Percentiles rank a stretch among this genome's conserved stretches.
These are phyloP conservation scores for Leishmania turanica DNA, from an alignment of 208 protist species.

Conservation along the genomic window DNA sequence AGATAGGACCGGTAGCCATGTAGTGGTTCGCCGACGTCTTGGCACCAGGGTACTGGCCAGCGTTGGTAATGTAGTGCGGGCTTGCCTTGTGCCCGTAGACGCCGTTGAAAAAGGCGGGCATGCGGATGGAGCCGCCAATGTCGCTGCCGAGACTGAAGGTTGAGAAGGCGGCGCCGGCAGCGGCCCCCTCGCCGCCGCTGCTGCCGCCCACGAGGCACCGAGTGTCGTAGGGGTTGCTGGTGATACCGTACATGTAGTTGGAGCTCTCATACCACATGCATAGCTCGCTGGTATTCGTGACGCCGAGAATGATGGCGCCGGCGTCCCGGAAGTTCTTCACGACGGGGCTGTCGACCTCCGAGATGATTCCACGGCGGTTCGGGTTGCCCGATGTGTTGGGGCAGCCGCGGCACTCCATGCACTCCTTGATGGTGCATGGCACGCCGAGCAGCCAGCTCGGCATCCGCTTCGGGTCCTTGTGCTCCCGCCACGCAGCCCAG, in stretches of 20 bases:
- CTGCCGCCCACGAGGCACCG: constrained; percentile 85
- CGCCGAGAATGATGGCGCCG: constrained; percentile 91
- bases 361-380: constrained; percentile 45
- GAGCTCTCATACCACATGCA: constrained; percentile 92
- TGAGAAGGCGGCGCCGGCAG: constrained; percentile 76
- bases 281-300: constrained; percentile 90
- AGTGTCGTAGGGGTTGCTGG: constrained; percentile 90
- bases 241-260: constrained; percentile 91
- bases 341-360: constrained; percentile 64
- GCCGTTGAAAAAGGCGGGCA: constrained; percentile 91
- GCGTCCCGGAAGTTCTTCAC: constrained; percentile 86
- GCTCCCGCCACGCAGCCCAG: constrained; percentile 64
- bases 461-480: constrained; percentile 38
- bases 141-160: constrained; percentile 89
- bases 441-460: constrained; percentile 87
- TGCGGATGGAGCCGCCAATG: constrained; percentile 91
- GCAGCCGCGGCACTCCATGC: constrained; percentile 78
- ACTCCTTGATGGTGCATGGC: constrained; percentile 90
- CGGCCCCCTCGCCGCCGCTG: constrained; percentile 85
- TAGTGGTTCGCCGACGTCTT: constrained; percentile 78
- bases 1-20: constrained; percentile 86
- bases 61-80: constrained; percentile 83
- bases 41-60: constrained; percentile 78
- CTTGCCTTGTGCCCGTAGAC: constrained; percentile 90
- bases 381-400: constrained; percentile 83